Percentiles rank a stretch among this genome's conserved stretches.
These are phyloP conservation scores for Vigna unguiculata DNA, from an alignment of 306 rosid species.

Conservation along the genomic window DNA sequence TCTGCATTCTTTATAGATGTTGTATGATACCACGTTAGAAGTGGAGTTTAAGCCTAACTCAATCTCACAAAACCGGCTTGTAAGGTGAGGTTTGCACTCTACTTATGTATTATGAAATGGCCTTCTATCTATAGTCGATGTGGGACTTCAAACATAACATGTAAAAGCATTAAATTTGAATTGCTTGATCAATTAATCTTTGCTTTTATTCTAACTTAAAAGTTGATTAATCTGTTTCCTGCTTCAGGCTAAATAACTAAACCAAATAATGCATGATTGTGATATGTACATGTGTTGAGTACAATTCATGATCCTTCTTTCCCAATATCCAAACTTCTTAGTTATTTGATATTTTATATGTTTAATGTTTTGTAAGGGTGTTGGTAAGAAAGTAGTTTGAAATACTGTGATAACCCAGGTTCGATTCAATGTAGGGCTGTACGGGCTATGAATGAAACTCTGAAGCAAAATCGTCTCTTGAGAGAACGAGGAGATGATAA, in stretches of 20 bases:
- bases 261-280: conserved; percentile 26
- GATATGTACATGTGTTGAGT: conserved; percentile 24
- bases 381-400: conserved; percentile 32
- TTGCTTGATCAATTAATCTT: conserved; percentile 26
- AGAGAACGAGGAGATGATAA: conserved; percentile 73
- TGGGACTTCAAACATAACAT: too few relatives aligned
- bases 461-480: conserved; percentile 92
- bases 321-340: conserved; percentile 11
- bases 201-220: conserved; percentile 15
- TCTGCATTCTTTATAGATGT: conserved; percentile 1
- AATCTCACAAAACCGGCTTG: too few relatives aligned
- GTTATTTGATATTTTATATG: conserved; percentile 23
- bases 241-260: conserved; percentile 23
- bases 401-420: conserved; percentile 42
- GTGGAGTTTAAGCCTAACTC: too few relatives aligned
- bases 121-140: too few relatives aligned
- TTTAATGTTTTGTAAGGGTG: conserved; percentile 17
- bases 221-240: conserved; percentile 32
- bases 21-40: too few relatives aligned
- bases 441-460: conserved; percentile 94
- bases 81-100: too few relatives aligned
- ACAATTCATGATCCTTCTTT: conserved; percentile 31
- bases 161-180: background rate
- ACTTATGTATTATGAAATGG: too few relatives aligned
- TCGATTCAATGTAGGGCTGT: conserved; percentile 79